Evolutionary conservation across 768 basidiomycete species (phyloP), one percentile per base, ranked within the genome.

Genomic region (Tulasnella sp.): DNA sequence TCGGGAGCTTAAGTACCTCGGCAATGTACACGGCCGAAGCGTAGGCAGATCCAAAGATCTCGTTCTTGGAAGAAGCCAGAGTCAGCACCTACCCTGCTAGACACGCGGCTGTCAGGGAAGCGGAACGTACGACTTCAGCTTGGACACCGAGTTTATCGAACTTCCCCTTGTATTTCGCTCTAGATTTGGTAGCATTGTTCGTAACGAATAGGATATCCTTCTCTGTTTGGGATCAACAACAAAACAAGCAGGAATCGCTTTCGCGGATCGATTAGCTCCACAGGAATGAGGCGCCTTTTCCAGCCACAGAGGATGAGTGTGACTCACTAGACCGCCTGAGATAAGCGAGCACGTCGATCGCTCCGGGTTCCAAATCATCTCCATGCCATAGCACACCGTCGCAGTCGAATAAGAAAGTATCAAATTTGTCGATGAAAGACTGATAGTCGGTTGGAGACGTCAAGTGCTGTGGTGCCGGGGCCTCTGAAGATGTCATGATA

Each of bases 391-490:
- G 76, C 21, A 97, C 93, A 12, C 92, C 93, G 68, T 97, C 92
- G 68, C 93, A 97, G 71, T 97, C 92, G 63, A 96, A 88, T 72
- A 97, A 78, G 83, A 92, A 94, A 25, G 92, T 94, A 68, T 97
- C 92, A 69, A 86, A 92, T 67, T 79, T 72, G 66, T 76, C 74
- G 29, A 80, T 62, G 34, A 80, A 71, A 42, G 59, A 59, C 29
- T 66, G 62, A 65, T 78, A 78, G 46, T 70, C 66, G 4, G 17
- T 42, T 30, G 21, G 41, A 1, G 54, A 56, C 5, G 34, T 38
- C 34, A 38, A 15, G 34, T 15, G 34, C 34, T 38, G 34, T 15
- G 34, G 34, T 7, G 34, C 34, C 15, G 34, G 34, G 34, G n/a
- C n/a, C n/a, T n/a, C n/a, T n/a, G n/a, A n/a, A n/a, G 34, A 38